Evolutionary conservation across 495 filamentous ascomycete genomes (phyloP).

Genomic region (Talaromyces stipitatus): DNA sequence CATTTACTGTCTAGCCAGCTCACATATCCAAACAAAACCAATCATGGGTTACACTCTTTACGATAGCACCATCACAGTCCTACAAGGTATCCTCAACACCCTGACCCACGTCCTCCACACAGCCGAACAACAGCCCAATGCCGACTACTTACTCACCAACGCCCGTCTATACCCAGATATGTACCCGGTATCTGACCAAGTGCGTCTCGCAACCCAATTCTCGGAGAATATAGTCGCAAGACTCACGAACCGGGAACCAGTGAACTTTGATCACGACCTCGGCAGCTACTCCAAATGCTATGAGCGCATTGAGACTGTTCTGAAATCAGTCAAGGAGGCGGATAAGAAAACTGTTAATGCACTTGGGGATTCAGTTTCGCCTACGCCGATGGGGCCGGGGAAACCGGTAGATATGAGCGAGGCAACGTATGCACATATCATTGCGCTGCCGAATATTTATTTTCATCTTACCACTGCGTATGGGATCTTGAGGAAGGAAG

Average conservation of each 20-base stretch:
- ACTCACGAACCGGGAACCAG: slow-evolving; percentile 14
- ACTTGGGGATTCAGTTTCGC: slow-evolving; percentile 11
- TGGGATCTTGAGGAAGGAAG: slow-evolving; percentile 45
- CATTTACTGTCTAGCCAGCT: too few relatives aligned
- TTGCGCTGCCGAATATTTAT: slow-evolving; percentile 45
- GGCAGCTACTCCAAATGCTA: slow-evolving; percentile 32
- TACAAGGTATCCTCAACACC: slow-evolving; percentile 13
- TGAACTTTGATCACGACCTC: slow-evolving; percentile 19
- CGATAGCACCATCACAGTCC: slow-evolving; percentile 23
- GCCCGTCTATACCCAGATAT: slow-evolving; percentile 6
- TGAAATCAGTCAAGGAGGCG: slow-evolving; percentile 26
- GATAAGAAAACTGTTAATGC: slow-evolving; percentile 15
- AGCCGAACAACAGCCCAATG: slow-evolving; percentile 12
- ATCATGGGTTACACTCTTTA: slow-evolving; percentile 20
- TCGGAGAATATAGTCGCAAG: slow-evolving; percentile 22
- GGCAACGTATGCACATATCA: slow-evolving; percentile 24
- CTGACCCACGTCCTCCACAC: slow-evolving; percentile 14
- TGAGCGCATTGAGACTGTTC: slow-evolving; percentile 27
- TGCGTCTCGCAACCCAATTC: slow-evolving; percentile 24
- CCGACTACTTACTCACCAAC: not conserved
- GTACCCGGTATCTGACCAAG: slow-evolving; percentile 31
- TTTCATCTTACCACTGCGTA: slow-evolving; percentile 54
- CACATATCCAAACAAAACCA: not conserved
- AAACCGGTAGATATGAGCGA: slow-evolving; percentile 10
- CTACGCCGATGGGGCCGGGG: not conserved